Percentiles rank a stretch among this genome's conserved stretches.
Conservation (phyloP, 1,284 basidiomycete species). For the Pholiota adiposa region DNA sequence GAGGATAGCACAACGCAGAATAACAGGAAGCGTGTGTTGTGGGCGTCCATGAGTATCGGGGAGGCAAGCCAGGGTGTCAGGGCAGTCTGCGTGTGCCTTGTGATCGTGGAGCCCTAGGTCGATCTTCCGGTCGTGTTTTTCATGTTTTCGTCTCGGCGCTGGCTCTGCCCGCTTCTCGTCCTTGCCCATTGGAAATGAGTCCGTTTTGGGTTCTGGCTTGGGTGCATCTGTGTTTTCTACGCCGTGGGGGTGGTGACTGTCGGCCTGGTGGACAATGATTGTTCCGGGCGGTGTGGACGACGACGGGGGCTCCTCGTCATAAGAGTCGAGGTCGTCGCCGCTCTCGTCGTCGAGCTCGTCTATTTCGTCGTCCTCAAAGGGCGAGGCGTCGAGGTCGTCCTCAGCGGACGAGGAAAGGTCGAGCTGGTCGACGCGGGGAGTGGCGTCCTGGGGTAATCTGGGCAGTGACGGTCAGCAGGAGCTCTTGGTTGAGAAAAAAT, state of each 20-base stretch:
- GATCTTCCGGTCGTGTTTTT: constrained; percentile 30
- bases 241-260: not conserved
- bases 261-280: not conserved
- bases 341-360: constrained; percentile 29
- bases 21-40: constrained; percentile 80
- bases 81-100: constrained; percentile 70
- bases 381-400: constrained; percentile 26
- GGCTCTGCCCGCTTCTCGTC: constrained; percentile 20
- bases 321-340: constrained; percentile 21
- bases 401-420: constrained; percentile 24
- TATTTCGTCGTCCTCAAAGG: constrained; percentile 26
- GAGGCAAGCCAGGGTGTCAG: constrained; percentile 73
- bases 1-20: constrained; percentile 78
- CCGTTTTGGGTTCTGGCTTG: constrained; percentile 9
- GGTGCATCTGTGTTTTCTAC: constrained; percentile 7
- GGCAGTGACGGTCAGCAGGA: constrained; percentile 3
- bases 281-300: not conserved
- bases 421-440: constrained; percentile 15
- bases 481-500: constrained; percentile 14
- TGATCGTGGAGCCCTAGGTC: constrained; percentile 46
- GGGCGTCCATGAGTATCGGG: constrained; percentile 77
- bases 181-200: constrained; percentile 6
- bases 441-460: constrained; percentile 24
- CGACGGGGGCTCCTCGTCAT: constrained; percentile 17
- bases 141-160: constrained; percentile 23